phyloP scores from a whole-genome alignment of 495 filamentous ascomycete genomes.

The Mycothermus thermophilus region DNA sequence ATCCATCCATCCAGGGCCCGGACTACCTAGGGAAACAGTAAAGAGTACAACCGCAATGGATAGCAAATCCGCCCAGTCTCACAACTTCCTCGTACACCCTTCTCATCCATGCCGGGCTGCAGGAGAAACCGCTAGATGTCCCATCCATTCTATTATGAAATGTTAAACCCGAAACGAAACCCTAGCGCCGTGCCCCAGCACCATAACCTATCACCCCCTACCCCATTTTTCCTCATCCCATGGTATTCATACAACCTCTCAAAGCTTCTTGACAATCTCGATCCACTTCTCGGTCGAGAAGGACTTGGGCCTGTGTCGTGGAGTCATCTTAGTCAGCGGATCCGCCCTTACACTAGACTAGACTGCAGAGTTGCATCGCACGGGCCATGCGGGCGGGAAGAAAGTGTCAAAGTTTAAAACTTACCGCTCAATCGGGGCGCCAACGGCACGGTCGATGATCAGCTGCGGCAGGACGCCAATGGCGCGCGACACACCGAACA shows the following conservation, averaged over 20 bases:
- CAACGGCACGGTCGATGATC: slow-evolving; percentile 97
- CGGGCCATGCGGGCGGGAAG: neutral
- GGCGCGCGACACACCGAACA: slow-evolving; percentile 96
- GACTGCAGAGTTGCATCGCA: too few relatives aligned
- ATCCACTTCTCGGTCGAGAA: slow-evolving; percentile 95
- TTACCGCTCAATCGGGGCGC: slow-evolving; percentile 60
- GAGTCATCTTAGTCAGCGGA: neutral
- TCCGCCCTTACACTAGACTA: too few relatives aligned
- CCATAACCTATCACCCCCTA: slow-evolving; percentile 8
- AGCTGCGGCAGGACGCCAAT: slow-evolving; percentile 97
- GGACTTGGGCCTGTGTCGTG: slow-evolving; percentile 73
- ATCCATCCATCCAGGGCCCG: slow-evolving; percentile 8
- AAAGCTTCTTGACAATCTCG: slow-evolving; percentile 80
- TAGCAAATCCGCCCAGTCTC: slow-evolving; percentile 11
- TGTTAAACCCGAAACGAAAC: slow-evolving; percentile 17
- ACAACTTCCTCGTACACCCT: too few relatives aligned
- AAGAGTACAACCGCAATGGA: slow-evolving; percentile 18
- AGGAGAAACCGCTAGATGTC: slow-evolving; percentile 11
- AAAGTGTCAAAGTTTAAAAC: too few relatives aligned
- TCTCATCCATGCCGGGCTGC: slow-evolving; percentile 2
- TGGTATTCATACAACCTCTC: too few relatives aligned
- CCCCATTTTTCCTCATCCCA: slow-evolving; percentile 6
- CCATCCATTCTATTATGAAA: slow-evolving; percentile 22
- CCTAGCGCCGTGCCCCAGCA: slow-evolving; percentile 18
- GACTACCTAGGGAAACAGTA: slow-evolving; percentile 10